Percentiles rank a stretch among this genome's conserved stretches.
Evolutionary conservation across 2,329 filamentous ascomycete genomes (phyloP).

Genomic region (Elsinoe batatas): DNA sequence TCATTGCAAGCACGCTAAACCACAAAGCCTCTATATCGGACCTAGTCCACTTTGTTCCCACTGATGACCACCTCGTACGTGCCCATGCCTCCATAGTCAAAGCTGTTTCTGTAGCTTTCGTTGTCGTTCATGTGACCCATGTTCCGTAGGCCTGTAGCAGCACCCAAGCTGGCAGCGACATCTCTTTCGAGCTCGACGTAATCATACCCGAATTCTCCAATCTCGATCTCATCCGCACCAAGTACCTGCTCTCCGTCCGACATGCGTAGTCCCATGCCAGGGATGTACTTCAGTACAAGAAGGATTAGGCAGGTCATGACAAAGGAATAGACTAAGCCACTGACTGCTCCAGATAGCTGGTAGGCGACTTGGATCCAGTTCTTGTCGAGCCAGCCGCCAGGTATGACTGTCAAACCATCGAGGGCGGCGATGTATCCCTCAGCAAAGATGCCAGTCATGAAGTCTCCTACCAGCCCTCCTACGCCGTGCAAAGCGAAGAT

Average conservation of each 20-base stretch:
- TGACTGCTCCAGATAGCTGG: conserved; percentile 54
- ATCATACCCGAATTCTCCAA: conserved; percentile 83
- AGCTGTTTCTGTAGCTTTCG: neutral
- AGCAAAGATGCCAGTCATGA: conserved; percentile 66
- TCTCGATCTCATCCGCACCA: conserved; percentile 83
- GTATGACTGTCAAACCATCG: conserved; percentile 59
- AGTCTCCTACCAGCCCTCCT: conserved; percentile 69
- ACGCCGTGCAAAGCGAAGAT: conserved; percentile 84
- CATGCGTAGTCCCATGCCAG: conserved; percentile 68
- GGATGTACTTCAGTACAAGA: conserved; percentile 63
- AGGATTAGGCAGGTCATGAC: conserved; percentile 64
- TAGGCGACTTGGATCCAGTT: conserved; percentile 75
- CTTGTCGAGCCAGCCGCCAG: conserved; percentile 66
- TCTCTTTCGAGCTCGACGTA: conserved; percentile 83
- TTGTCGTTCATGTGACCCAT: neutral
- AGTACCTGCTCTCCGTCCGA: conserved; percentile 74
- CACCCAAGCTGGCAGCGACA: conserved; percentile 60
- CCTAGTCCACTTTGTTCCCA: conserved; percentile 1
- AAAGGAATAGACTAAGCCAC: conserved; percentile 58
- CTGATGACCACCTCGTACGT: conserved; percentile 8
- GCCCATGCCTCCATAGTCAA: neutral
- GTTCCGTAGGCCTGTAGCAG: neutral
- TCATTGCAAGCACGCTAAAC: no score
- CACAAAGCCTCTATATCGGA: no score
- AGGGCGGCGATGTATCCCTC: conserved; percentile 62